phyloP scores from a whole-genome alignment of 345 rosid species.

The Syzygium grande region DNA sequence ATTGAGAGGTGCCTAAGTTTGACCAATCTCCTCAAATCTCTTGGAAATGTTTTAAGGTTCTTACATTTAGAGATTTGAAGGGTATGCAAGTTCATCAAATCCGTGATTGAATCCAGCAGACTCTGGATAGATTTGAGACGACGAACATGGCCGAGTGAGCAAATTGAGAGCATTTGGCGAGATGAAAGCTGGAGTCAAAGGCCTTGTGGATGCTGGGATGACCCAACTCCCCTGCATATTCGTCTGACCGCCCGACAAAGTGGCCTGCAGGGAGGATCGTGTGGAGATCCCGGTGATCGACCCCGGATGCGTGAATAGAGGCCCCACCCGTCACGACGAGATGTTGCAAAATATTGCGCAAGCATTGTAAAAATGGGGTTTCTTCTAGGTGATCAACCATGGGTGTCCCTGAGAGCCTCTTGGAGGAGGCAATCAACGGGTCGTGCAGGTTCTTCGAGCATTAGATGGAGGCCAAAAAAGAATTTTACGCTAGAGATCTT shows the following conservation, averaged over 20 bases:
- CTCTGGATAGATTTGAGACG: background rate
- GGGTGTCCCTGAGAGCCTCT: conserved; percentile 11
- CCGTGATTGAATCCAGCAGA: background rate
- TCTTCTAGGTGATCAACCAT: conserved; percentile 22
- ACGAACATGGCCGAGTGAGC: background rate
- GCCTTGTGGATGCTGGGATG: background rate
- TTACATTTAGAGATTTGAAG: accelerated
- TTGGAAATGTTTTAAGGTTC: background rate
- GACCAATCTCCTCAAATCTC: background rate
- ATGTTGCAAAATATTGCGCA: background rate
- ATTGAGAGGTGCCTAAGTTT: background rate
- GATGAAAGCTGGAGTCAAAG: background rate
- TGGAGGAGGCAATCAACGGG: conserved; percentile 12
- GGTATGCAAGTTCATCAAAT: background rate
- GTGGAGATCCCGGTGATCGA: conserved; percentile 26
- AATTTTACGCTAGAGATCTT: background rate
- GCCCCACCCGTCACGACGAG: background rate
- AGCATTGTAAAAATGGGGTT: background rate
- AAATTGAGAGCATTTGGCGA: background rate
- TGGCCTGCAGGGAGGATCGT: background rate
- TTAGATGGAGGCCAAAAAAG: conserved; percentile 9
- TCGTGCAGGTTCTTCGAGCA: conserved; percentile 10
- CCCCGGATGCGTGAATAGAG: conserved; percentile 3
- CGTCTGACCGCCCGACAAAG: background rate
- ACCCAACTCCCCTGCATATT: background rate